Conservation (phyloP, 352 stramenopile genomes). For the Phytopythium vexans region DNA sequence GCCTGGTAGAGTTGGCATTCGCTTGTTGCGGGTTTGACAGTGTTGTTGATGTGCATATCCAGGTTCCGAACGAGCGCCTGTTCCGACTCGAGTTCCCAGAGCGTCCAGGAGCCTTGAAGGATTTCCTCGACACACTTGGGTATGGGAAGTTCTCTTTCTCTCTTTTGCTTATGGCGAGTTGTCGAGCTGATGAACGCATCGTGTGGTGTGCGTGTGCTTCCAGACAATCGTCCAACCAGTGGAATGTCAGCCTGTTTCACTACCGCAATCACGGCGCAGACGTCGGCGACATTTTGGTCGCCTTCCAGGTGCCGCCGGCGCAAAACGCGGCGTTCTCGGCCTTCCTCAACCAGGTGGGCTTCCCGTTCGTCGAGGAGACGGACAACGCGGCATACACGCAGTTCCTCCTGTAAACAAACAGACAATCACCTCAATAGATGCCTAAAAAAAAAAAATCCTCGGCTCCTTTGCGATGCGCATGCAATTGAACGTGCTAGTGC, state of each 20-base stretch:
- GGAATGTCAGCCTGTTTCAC: slow-evolving; percentile 98
- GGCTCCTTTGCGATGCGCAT: too few relatives aligned
- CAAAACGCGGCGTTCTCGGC: slow-evolving; percentile 54
- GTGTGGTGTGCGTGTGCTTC: slow-evolving; percentile 1
- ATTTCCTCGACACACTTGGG: slow-evolving; percentile 91
- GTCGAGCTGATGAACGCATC: neutral
- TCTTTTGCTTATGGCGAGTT: neutral
- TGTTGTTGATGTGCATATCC: slow-evolving; percentile 1
- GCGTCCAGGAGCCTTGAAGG: slow-evolving; percentile 84
- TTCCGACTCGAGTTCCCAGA: slow-evolving; percentile 97
- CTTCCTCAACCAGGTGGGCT: slow-evolving; percentile 73
- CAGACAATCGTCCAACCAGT: slow-evolving; percentile 59
- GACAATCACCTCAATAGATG: neutral
- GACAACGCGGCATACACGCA: slow-evolving; percentile 78
- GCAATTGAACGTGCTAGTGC: too few relatives aligned
- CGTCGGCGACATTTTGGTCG: slow-evolving; percentile 96
- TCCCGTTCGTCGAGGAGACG: slow-evolving; percentile 81
- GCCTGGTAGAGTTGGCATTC: neutral
- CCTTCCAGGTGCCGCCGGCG: slow-evolving; percentile 87
- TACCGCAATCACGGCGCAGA: slow-evolving; percentile 99
- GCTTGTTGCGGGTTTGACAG: neutral
- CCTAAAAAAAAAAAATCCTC: neutral
- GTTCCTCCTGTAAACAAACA: slow-evolving; percentile 63
- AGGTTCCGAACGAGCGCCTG: slow-evolving; percentile 90
- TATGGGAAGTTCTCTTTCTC: slow-evolving; percentile 13